Percentiles rank a stretch among this genome's conserved stretches.
phyloP scores from a whole-genome alignment of 306 rosid genomes.

The Heteromeles arbutifolia region DNA sequence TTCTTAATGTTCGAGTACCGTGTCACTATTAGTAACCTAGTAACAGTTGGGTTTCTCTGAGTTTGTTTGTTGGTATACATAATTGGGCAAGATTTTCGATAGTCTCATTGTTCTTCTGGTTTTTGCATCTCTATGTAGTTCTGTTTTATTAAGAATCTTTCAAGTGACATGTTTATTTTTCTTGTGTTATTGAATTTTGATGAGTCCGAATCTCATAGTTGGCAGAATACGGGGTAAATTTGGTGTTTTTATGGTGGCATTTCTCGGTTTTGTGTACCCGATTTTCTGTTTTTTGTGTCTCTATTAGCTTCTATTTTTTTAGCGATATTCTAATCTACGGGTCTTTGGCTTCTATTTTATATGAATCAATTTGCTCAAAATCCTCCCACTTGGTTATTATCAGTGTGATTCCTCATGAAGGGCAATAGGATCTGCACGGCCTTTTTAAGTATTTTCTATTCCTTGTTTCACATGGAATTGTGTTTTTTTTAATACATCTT shows the following conservation, averaged over 20 bases:
- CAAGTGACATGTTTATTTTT: not conserved
- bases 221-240: not conserved
- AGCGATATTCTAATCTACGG: not conserved
- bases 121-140: not conserved
- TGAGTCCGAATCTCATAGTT: not conserved
- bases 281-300: conserved; percentile 7
- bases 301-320: conserved; percentile 17
- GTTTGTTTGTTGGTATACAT: not conserved
- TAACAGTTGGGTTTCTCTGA: not conserved
- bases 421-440: conserved; percentile 20
- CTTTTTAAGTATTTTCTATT: conserved; percentile 44
- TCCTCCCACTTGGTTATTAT: conserved; percentile 21
- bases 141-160: not conserved
- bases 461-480: conserved; percentile 41
- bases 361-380: conserved; percentile 19
- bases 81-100: not conserved
- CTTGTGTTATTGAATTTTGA: not conserved
- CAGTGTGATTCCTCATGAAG: conserved; percentile 38
- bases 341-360: not conserved
- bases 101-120: not conserved
- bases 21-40: not conserved
- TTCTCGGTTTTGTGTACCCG: not conserved
- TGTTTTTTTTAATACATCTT: conserved; percentile 12
- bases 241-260: not conserved
- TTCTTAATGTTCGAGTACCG: not conserved